phyloP scores from a whole-genome alignment of 805 yeast genomes.

The Jamesozyma hellenica region DNA sequence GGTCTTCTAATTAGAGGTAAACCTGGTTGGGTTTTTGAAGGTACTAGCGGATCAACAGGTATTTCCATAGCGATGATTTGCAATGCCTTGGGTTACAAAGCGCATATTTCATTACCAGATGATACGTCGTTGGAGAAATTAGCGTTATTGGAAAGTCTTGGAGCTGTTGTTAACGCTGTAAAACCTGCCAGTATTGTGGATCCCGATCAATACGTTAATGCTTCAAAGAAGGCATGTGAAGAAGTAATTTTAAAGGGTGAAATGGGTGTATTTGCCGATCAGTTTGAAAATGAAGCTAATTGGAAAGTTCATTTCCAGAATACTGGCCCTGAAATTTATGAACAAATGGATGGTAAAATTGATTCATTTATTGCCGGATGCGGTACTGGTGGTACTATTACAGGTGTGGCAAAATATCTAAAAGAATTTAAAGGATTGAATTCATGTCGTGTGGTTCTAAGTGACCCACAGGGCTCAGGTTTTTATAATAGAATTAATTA shows the following conservation, averaged over 20 bases:
- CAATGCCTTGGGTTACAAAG: slow-evolving; percentile 75
- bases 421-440: slow-evolving; percentile 42
- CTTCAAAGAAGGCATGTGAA: slow-evolving; percentile 63
- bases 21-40: slow-evolving; percentile 59
- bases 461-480: slow-evolving; percentile 96
- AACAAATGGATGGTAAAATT: slow-evolving; percentile 53
- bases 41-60: slow-evolving; percentile 95
- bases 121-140: slow-evolving; percentile 84
- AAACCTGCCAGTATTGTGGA: slow-evolving; percentile 94
- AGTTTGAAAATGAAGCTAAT: slow-evolving; percentile 85
- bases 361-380: slow-evolving; percentile 84
- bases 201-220: slow-evolving; percentile 84
- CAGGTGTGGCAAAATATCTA: slow-evolving; percentile 78
- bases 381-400: slow-evolving; percentile 94
- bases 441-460: slow-evolving; percentile 49
- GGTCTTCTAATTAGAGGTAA: slow-evolving; percentile 57
- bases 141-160: slow-evolving; percentile 57
- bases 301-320: slow-evolving; percentile 75
- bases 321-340: slow-evolving; percentile 90
- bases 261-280: slow-evolving; percentile 81
- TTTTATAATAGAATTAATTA: slow-evolving; percentile 70
- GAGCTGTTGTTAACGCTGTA: slow-evolving; percentile 77
- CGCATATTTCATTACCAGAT: slow-evolving; percentile 91
- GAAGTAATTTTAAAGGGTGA: slow-evolving; percentile 26
- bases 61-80: slow-evolving; percentile 88